These are phyloP conservation scores for Babesia sp. DNA, from an alignment of 169 alveolate genomes.

Conservation along the genomic window DNA sequence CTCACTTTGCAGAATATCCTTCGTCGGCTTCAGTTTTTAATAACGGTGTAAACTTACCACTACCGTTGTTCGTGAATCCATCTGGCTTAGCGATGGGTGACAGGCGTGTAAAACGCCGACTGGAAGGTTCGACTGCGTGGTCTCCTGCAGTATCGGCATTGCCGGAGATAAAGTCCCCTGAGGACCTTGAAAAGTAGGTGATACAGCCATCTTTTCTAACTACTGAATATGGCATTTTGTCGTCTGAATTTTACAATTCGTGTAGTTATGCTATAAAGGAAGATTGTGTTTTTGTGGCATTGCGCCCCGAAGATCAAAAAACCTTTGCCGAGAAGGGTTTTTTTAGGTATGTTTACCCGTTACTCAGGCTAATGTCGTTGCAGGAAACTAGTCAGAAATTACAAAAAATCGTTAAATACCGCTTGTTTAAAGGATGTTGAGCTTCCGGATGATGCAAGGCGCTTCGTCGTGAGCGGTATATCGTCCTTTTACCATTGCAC, in stretches of 20 bases:
- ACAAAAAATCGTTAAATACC: not conserved
- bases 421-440: not conserved
- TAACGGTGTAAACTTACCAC: not conserved
- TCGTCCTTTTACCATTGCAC: not conserved
- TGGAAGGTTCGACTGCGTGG: not conserved
- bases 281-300: slow-evolving; percentile 29
- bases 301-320: slow-evolving; percentile 6
- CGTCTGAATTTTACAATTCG: not conserved
- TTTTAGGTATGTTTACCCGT: slow-evolving; percentile 15
- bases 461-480: slow-evolving; percentile 10
- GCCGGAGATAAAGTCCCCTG: slow-evolving; percentile 12
- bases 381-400: slow-evolving; percentile 8
- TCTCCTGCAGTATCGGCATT: not conserved
- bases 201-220: not conserved
- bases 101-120: slow-evolving; percentile 10
- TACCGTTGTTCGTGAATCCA: not conserved
- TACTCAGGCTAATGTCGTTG: too few species aligned
- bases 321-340: slow-evolving; percentile 35
- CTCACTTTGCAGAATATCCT: not conserved
- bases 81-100: not conserved
- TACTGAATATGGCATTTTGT: not conserved
- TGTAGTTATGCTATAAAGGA: slow-evolving; percentile 24
- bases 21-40: not conserved
- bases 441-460: not conserved
- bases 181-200: slow-evolving; percentile 54